These are phyloP conservation scores for Colletotrichum sp. DNA, from an alignment of 2,329 filamentous ascomycete species.

Conservation along the genomic window DNA sequence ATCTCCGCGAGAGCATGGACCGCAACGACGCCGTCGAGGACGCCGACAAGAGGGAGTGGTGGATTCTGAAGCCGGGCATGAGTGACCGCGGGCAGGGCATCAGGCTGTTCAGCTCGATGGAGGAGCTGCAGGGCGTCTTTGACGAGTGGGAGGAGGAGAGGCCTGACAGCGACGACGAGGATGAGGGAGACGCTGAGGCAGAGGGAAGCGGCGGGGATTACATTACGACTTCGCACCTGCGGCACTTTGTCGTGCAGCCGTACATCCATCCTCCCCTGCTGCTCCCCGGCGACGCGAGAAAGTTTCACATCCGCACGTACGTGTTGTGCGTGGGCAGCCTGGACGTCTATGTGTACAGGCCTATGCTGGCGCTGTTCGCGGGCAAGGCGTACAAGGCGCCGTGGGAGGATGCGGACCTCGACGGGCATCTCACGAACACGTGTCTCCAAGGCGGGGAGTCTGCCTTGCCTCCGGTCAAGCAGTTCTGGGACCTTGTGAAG, in stretches of 20 bases:
- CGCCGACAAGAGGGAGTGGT: constrained; percentile 73
- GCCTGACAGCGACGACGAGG: constrained; percentile 70
- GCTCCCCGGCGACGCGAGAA: constrained; percentile 69
- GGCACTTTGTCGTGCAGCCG: constrained; percentile 94
- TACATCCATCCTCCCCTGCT: constrained; percentile 92
- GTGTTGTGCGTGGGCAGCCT: constrained; percentile 82
- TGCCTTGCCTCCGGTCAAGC: constrained; percentile 66
- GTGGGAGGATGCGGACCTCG: constrained; percentile 58
- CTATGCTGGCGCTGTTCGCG: constrained; percentile 94
- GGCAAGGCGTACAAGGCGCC: constrained; percentile 74
- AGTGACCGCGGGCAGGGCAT: constrained; percentile 96
- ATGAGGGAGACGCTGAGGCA: constrained; percentile 30
- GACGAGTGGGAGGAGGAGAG: constrained; percentile 83
- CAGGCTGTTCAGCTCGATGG: constrained; percentile 82
- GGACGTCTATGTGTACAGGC: constrained; percentile 82
- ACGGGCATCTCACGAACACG: constrained; percentile 90
- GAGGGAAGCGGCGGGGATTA: constrained; percentile 46
- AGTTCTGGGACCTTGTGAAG: constrained; percentile 72
- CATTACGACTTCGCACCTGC: constrained; percentile 87
- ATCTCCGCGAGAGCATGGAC: constrained; percentile 79
- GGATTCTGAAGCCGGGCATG: constrained; percentile 98
- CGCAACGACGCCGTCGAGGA: constrained; percentile 53
- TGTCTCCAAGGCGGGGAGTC: constrained; percentile 74
- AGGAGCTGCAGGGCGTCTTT: constrained; percentile 85
- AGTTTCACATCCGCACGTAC: constrained; percentile 96